Evolutionary conservation across 176 grass and related monocot genomes (phyloP).

Genomic region (Dactylis glomerata): DNA sequence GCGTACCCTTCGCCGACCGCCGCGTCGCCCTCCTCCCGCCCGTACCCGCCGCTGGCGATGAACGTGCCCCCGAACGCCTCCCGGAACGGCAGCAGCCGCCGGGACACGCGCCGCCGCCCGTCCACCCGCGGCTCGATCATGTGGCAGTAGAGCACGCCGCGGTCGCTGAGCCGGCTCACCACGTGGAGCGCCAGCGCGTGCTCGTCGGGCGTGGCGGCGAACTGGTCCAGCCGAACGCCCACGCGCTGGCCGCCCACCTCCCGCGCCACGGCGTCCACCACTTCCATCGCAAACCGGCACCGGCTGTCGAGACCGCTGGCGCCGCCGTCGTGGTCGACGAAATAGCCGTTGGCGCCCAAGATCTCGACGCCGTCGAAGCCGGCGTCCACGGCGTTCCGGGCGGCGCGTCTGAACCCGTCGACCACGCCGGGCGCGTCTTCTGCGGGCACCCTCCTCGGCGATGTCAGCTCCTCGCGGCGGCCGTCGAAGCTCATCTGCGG

Average conservation of each 20-base stretch:
- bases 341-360: conserved; percentile 33
- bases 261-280: conserved; percentile 11
- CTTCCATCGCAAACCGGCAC: conserved; percentile 40
- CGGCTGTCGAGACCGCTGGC: conserved; percentile 6
- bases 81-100: conserved; percentile 28
- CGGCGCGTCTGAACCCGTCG: neutral
- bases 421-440: neutral
- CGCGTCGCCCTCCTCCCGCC: conserved; percentile 39
- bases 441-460: neutral
- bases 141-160: conserved; percentile 40
- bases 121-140: conserved; percentile 38
- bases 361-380: conserved; percentile 49
- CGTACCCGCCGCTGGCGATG: conserved; percentile 38
- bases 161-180: neutral
- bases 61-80: conserved; percentile 43
- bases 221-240: conserved; percentile 30
- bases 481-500: neutral
- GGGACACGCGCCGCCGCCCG: neutral
- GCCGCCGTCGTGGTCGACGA: conserved; percentile 16
- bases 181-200: conserved; percentile 36
- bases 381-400: neutral
- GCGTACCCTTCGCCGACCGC: conserved; percentile 42
- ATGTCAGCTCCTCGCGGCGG: neutral
- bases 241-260: conserved; percentile 30
- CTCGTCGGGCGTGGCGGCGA: conserved; percentile 24